Base-by-base conservation (phyloP, 306 rosid species). In the Lathyrus aphaca region DNA sequence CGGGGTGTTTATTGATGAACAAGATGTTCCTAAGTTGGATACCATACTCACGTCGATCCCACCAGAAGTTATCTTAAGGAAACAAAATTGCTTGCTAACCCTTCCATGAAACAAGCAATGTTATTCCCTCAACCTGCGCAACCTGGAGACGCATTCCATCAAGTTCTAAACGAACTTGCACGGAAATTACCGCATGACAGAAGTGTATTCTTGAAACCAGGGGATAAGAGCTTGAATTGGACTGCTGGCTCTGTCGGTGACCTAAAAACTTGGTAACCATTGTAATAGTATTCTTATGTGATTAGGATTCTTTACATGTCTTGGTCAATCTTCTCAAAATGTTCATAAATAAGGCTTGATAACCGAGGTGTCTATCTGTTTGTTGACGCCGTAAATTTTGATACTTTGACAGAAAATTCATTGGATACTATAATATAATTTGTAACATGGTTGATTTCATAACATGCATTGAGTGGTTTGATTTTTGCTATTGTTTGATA, bases 21-120 rank as follows among this genome's bases (percentile, higher is more conserved):
- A 90, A 39, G 94, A 90, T 65, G 98, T 90, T 37, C 91, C 97
- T 29, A 78, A 85, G 77, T 86, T 93, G 85, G 98, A 90, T 69
- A 85, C 94, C 21, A 88, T 86, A 66, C 89, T 93, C 66, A 88
- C 96, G 30, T 88, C 98, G 9, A 88, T 93, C 72, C 97, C 97
- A 29, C 86, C 85, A 27, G 91, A 93, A 40, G 77, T 90, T 44
- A 84, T 93, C 73, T 45, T 93, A 21, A 88, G 98, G 77, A 93
- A 93, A 76, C 98, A 93, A 55, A 88, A 79, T 79, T 93, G 74
- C 96, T 93, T 51, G 98, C 97, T 42, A 93, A 93, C 82, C 98
- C 98, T 63, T 93, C 98, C 40, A 90, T 93, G 98, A 93, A 93
- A 73, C 97, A 90, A 72, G 98, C 98, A 7, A 93, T 93, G 98